Base-by-base conservation (phyloP, 2,329 filamentous ascomycete genomes). In the Apiospora arundinis region DNA sequence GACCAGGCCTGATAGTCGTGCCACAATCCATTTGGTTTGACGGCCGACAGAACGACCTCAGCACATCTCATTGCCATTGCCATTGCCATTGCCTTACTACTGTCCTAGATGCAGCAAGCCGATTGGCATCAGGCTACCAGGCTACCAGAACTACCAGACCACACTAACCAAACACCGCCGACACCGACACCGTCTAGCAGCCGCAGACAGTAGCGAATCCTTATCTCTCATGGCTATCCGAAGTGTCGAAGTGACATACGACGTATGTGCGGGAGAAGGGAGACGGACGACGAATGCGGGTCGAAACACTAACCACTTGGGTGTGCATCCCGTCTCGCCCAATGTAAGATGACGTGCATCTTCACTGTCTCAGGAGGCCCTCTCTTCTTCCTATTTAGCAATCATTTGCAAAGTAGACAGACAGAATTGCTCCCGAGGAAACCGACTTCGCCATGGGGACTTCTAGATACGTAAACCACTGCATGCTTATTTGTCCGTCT, bases 281-380 rank as follows among this genome's bases (percentile, higher is more conserved):
- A 25, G 12, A 56, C 42, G 42, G 25, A 18, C 25, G 23, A 25
- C 8, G 48, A 25, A 52, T 60, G 52, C 52, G 28, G 52, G 56
- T 40, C 56, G 56, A 63, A 40, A 40, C 32, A 40, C 32, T 63
- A 49, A 32, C 6, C 6, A 32, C 32, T 56, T 56, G 14, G 25
- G 25, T 60, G 12, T 32, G 52, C 52, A 60, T 60, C 52, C 52
- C 52, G 28, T 60, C 49, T 56, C 16, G 52, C 52, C 52, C 52
- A 60, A n/a, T 37, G 28, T 63, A 63, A 14, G 56, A 63, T 63
- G 56, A 63, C 56, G 56, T 63, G 56, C 56, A 63, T 63, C 32
- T 40, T 40, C 21, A 40, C 32, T 14, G 56, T 63, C 56, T 63
- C 32, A 40, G 56, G 32, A n/a, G 56, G 32, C 56, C 12, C 18